A percentile compares a stretch with the other conserved stretches of the same genome.
Evolutionary conservation across 495 filamentous ascomycete genomes (phyloP).

Genomic region (Hypoxylon crocopeplum): DNA sequence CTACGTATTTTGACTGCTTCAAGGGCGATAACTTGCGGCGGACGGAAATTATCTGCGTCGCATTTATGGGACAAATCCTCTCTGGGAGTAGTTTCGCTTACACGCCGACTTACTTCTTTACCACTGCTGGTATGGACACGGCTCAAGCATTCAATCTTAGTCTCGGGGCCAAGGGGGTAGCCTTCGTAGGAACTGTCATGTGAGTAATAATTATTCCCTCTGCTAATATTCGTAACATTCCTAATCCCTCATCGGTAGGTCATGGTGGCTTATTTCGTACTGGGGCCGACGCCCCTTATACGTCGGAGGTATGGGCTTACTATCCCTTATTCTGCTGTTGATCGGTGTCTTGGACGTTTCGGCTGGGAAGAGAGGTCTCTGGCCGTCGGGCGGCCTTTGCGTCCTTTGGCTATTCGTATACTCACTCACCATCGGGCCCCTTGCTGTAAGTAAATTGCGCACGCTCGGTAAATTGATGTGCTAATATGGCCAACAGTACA

Average conservation of each 20-base stretch:
- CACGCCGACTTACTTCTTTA: slow-evolving; percentile 71
- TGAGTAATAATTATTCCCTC: slow-evolving; percentile 43
- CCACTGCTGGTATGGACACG: slow-evolving; percentile 64
- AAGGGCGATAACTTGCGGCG: slow-evolving; percentile 67
- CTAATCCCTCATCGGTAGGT: slow-evolving; percentile 42
- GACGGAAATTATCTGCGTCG: slow-evolving; percentile 68
- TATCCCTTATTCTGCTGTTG: slow-evolving; percentile 45
- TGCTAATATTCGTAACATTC: slow-evolving; percentile 14
- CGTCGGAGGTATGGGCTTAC: slow-evolving; percentile 46
- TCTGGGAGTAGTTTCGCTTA: slow-evolving; percentile 70
- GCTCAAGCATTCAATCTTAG: slow-evolving; percentile 56
- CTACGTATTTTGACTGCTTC: slow-evolving; percentile 71
- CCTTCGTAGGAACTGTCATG: slow-evolving; percentile 52
- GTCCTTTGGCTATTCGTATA: slow-evolving; percentile 53
- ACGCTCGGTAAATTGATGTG: slow-evolving; percentile 33
- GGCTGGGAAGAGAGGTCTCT: slow-evolving; percentile 31
- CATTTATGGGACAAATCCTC: slow-evolving; percentile 72
- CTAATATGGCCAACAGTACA: slow-evolving; percentile 45
- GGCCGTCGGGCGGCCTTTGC: slow-evolving; percentile 46
- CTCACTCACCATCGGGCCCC: slow-evolving; percentile 50
- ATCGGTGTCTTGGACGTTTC: slow-evolving; percentile 39
- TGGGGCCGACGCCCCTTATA: slow-evolving; percentile 58
- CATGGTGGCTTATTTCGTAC: slow-evolving; percentile 54
- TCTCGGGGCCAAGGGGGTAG: slow-evolving; percentile 46
- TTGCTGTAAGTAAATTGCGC: slow-evolving; percentile 39